Evolutionary conservation across 2,329 filamentous ascomycete species (phyloP), one percentile per base, ranked within the genome.

Genomic region (Achaetomium macrosporum): DNA sequence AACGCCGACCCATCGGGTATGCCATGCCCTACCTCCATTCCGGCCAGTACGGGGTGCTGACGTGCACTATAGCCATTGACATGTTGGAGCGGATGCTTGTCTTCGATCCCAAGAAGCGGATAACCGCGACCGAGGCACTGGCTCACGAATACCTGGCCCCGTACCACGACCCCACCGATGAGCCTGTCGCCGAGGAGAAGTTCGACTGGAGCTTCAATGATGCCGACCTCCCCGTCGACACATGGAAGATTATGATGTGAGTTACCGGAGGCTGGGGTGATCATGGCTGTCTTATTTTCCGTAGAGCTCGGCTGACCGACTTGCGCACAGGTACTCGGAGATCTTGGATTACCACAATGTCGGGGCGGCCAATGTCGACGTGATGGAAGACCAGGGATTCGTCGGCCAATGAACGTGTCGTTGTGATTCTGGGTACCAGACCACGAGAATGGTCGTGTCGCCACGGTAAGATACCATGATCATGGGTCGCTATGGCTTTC

Each of bases 211-310:
- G 91, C 50, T 99, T 99, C 75, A 97, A 97, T 70, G 93, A 99
- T 64, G 93, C 92, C 44, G 93, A 99, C 68, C 76, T 99, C 53
- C 92, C 93, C 1, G 91, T 97, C 47, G 93, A 99, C 68, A 96
- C 91, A n/a, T 99, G 93, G 93, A 99, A 99, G 77, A 96, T 99
- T 69, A 99, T 97, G 93, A 99, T 99, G 93, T 96, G 78, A 67
- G 87, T 70, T 25, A 37, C 35, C 49, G 15, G 5, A n/a, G 19
- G 35, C 13, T 6, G 10, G 11, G 46, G 9, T 13, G 9, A 15
- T 41, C 2, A n/a, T 12, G 33, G 3, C 10, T 35, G 33, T 15
- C 4, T 15, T 13, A 20, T 33, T 35, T 17, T 13, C 8, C 2
- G 8, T 8, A 3, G 10, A 40, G 50, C n/a, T 47, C 54, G 31